Percentiles rank a stretch among this genome's conserved stretches.
phyloP scores from a whole-genome alignment of 139 green algal genomes.

The Closterium sp. region DNA sequence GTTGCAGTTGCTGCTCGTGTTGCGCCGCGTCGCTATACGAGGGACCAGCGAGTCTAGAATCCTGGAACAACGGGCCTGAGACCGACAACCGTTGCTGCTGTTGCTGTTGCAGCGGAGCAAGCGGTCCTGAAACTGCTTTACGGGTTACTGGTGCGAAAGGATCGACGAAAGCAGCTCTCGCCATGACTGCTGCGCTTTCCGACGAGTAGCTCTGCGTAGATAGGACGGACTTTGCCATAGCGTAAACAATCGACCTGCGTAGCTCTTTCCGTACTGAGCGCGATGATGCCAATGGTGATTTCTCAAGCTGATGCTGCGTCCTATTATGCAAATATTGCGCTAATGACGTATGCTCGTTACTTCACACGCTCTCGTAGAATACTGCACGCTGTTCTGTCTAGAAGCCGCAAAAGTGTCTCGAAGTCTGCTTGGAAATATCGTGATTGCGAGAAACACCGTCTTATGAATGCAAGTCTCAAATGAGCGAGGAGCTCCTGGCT shows the following conservation, averaged over 20 bases:
- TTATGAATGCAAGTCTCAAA: not conserved
- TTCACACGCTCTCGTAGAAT: not conserved
- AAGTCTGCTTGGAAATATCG: not conserved
- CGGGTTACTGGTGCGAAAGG: not conserved
- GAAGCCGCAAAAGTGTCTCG: not conserved
- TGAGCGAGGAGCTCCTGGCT: not conserved
- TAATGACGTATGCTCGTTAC: not conserved
- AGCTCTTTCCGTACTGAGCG: not conserved
- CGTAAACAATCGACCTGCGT: not conserved
- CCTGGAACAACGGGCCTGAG: not conserved
- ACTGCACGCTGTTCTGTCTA: not conserved
- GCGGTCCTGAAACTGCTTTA: not conserved
- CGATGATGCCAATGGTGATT: not conserved
- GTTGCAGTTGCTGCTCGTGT: not conserved
- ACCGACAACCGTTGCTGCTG: not conserved
- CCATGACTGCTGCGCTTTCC: not conserved
- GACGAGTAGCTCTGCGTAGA: not conserved
- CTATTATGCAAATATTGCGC: not conserved
- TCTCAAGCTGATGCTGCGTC: not conserved
- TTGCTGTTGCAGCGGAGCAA: not conserved
- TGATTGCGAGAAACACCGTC: not conserved
- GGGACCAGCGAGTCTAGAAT: not conserved
- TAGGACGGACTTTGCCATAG: not conserved
- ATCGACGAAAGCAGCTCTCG: not conserved
- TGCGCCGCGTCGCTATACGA: not conserved